Conservation (phyloP, 371 early-diverging fungal genomes). For the Mucor piriformis region DNA sequence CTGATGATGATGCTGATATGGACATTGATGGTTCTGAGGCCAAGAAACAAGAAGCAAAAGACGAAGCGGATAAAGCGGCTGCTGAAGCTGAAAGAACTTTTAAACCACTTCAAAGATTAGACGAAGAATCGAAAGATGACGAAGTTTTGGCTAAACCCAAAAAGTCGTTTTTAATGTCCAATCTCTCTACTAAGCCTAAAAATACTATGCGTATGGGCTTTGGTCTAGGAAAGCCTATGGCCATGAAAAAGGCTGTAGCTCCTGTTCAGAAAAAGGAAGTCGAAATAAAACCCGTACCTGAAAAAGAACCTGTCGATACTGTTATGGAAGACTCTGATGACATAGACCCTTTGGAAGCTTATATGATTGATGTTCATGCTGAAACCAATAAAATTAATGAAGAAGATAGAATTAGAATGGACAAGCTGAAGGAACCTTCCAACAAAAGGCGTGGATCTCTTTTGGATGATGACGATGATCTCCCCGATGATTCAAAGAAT, state of each 20-base stretch:
- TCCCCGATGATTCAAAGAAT: slow-evolving; percentile 9
- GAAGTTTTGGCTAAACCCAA: slow-evolving; percentile 22
- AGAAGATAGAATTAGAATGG: slow-evolving; percentile 57
- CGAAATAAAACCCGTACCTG: neutral
- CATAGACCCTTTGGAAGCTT: slow-evolving; percentile 82
- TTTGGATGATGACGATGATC: slow-evolving; percentile 17
- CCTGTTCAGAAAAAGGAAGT: neutral
- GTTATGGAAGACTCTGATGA: slow-evolving; percentile 34
- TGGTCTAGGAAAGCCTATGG: slow-evolving; percentile 27
- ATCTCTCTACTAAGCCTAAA: slow-evolving; percentile 30
- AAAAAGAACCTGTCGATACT: slow-evolving; percentile 13
- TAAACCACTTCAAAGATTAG: slow-evolving; percentile 32
- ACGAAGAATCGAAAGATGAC: slow-evolving; percentile 20
- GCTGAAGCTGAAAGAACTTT: slow-evolving; percentile 30
- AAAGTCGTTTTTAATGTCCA: slow-evolving; percentile 20
- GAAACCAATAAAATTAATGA: slow-evolving; percentile 75
- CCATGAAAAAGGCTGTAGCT: slow-evolving; percentile 15
- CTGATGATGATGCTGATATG: slow-evolving; percentile 23
- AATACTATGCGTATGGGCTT: slow-evolving; percentile 48
- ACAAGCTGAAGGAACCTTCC: slow-evolving; percentile 22
- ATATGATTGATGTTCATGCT: slow-evolving; percentile 81
- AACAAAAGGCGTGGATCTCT: slow-evolving; percentile 12
- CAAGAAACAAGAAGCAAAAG: slow-evolving; percentile 12
- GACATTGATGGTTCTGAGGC: slow-evolving; percentile 19
- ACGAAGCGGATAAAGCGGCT: slow-evolving; percentile 3